Evolutionary conservation across 2,329 filamentous ascomycete genomes (phyloP).

Genomic region (Arachnomyces sp.): DNA sequence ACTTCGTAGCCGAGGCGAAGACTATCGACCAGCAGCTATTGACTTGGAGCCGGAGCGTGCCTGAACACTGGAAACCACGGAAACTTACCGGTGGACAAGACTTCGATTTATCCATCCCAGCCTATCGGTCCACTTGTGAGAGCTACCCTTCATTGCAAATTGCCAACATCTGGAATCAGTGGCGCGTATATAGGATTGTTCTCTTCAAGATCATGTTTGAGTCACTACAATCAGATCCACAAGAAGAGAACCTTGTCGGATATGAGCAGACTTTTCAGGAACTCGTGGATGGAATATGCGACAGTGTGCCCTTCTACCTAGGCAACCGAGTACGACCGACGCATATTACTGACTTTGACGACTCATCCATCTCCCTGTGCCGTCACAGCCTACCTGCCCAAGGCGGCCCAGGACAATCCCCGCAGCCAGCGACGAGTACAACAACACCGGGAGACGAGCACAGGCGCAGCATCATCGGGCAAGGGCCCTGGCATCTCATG

Average conservation of each 20-base stretch:
- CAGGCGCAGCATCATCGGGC: conserved; percentile 12
- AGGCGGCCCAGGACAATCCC: too few species aligned
- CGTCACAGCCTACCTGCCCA: not conserved
- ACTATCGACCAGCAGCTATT: conserved; percentile 8
- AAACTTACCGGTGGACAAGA: conserved; percentile 8
- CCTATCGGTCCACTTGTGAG: conserved; percentile 17
- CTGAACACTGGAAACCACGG: conserved; percentile 13
- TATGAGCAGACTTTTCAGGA: conserved; percentile 11
- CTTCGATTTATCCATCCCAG: conserved; percentile 2
- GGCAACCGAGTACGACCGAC: conserved; percentile 14
- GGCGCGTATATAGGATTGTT: too few species aligned
- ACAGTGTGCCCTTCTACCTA: conserved; percentile 18
- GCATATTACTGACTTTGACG: conserved; percentile 11
- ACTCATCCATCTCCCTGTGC: conserved; percentile 5
- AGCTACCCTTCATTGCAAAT: conserved; percentile 13
- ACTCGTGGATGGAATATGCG: conserved; percentile 16
- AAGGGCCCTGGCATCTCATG: conserved; percentile 18
- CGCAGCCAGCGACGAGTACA: too few species aligned
- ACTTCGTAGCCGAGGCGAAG: conserved; percentile 8
- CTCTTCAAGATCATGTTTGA: too few species aligned
- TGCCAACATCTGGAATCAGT: too few species aligned
- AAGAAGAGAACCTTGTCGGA: conserved; percentile 28
- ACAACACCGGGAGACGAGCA: conserved; percentile 10
- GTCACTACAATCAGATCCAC: too few species aligned
- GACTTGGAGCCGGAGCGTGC: conserved; percentile 9